Base-by-base conservation (phyloP, 805 yeast species). In the Kodamaea leandrae region DNA sequence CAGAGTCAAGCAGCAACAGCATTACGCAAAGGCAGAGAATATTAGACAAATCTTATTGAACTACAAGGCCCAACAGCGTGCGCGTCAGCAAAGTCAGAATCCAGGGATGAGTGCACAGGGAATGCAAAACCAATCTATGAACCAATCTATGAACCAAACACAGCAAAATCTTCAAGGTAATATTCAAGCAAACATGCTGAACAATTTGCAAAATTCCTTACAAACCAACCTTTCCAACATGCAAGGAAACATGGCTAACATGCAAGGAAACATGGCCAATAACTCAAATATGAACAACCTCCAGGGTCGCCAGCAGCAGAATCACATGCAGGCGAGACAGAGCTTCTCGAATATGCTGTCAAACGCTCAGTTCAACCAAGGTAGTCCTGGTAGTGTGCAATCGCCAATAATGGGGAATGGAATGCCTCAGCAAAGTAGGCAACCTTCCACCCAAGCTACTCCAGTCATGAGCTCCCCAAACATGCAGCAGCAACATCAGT, bases 1-100 rank as follows among this genome's bases (percentile, higher is more conserved):
- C 18, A 72, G 82, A 0, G 79, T 76, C 0, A 78, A 70, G 43
- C 88, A 87, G 14, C 76, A 77, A 50, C 81, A 78, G 46, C 83
- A 82, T 50, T 61, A 77, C 50, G 70, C 69, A 45, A 78, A 76
- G 46, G 88, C 87, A 3, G 80, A 82, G 32, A 74, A 74, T 41
- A 78, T 83, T 47, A 82, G 78, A 55, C 76, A 76, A 33, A 68
- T 83, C 24, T 66, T 83, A 53, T 64, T 80, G 37, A 76, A 74
- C 41, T 78, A 76, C 51, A 77, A 73, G 45, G 69, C 68, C 8
- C 78, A 76, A 47, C 71, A 73, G 45, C 41, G 57, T 42, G 41
- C 53, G 28, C 34, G 55, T 44, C 43, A 39, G 18, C 43, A 39
- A 25, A 35, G 34, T 4, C 38, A 33, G 12, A 18, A n/a, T 12